Base-by-base conservation (phyloP, 1,284 basidiomycete genomes). In the Anthracocystis walkeri region DNA sequence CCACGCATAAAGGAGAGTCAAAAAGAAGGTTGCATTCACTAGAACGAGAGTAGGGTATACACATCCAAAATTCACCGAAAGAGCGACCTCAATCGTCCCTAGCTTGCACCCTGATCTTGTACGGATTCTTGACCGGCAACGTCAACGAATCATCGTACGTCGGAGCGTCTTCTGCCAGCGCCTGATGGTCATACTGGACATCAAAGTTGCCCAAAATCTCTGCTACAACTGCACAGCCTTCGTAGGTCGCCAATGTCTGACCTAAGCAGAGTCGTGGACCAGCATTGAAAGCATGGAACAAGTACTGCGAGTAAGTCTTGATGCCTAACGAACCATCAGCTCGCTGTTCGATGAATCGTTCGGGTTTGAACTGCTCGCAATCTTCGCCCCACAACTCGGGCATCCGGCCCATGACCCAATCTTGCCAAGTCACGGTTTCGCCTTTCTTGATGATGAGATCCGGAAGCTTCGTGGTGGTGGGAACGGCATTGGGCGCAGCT, bases 291-390 rank as follows among this genome's bases (percentile, higher is more conserved):
- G 78, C n/a, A 86, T 87, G 41, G 83, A 83, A 25, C 65, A 86
- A 6, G 82, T 87, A 64, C 75, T 87, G 59, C 79, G 87, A 27
- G 86, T 85, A 46, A 83, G 87, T 72, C 82, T 85, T 41, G 87
- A 87, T 82, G 79, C 76, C 81, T 84, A 82, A 69, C 86, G 48
- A 76, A 79, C 58, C 65, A 74, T 84, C 68, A 21, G 79, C 38
- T 42, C 71, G 45, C 74, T 82, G 23, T 71, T 85, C 53, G 69
- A 84, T 27, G 75, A 83, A 77, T 45, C 79, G 59, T 78, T 83
- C 74, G 55, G 84, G 60, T 61, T 86, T 64, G 79, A 82, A 69
- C 75, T 83, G 55, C 58, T 84, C 48, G 65, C 85, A 73, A 73
- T 86, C 77, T 49, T 63, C 40, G 12, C 79, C 79, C 80, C 80